Base-by-base conservation (phyloP, 139 green algal species). In the Haematococcus lacustris region DNA sequence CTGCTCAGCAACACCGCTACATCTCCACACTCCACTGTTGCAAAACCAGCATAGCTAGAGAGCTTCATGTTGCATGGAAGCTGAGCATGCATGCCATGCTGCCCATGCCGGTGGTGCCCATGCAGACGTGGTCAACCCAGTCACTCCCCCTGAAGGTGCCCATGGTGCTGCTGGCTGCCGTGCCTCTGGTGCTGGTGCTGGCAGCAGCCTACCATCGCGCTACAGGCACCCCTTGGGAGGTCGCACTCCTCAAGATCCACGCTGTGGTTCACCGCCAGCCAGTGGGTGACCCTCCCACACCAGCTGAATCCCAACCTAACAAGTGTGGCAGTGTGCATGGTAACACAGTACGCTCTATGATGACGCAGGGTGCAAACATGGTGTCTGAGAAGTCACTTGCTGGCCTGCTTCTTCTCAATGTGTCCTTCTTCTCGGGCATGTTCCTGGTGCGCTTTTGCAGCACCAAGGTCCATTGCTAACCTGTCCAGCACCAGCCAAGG, bases 301-400 rank as follows among this genome's bases (percentile, higher is more conserved):
- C n/a, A n/a, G n/a, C n/a, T n/a, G n/a, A n/a, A n/a, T n/a, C n/a
- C n/a, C n/a, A n/a, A n/a, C n/a, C n/a, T n/a, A n/a, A n/a, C n/a
- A n/a, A n/a, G n/a, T n/a, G n/a, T n/a, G n/a, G n/a, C n/a, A n/a
- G n/a, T n/a, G n/a, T n/a, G n/a, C n/a, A n/a, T n/a, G n/a, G n/a
- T n/a, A n/a, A n/a, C n/a, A n/a, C n/a, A n/a, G n/a, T n/a, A n/a
- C n/a, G n/a, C n/a, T n/a, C n/a, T n/a, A n/a, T n/a, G n/a, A n/a
- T n/a, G n/a, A n/a, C n/a, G n/a, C 53, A 64, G 34, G 63, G 63
- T 26, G 63, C 63, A 35, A 69, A 69, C 63, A 69, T 69, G 63
- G 63, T 69, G 5, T 39, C 25, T 5, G 63, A 69, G 63, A 69
- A 69, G 63, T 51, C 30, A 7, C n/a, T 51, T 2, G 7, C 63